These are phyloP conservation scores for Ustilago shanxiensis DNA, from an alignment of 1,284 basidiomycete genomes.

Conservation along the genomic window DNA sequence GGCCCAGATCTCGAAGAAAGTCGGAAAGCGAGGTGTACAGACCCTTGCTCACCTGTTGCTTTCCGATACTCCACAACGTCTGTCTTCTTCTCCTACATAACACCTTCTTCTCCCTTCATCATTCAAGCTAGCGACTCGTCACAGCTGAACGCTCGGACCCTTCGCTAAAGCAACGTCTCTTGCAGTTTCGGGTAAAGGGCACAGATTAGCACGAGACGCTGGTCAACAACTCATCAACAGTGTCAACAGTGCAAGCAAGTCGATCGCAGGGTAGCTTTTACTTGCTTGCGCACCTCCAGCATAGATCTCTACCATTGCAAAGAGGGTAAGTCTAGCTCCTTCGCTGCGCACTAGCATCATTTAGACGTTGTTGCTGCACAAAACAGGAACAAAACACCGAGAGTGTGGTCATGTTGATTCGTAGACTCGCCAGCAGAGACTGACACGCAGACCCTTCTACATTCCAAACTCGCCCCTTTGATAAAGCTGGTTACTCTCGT, in stretches of 20 bases:
- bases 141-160: neutral
- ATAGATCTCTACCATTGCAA: neutral
- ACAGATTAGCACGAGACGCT: neutral
- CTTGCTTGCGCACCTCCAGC: neutral
- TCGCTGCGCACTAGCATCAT: neutral
- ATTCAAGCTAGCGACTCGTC: slow-evolving; percentile 6
- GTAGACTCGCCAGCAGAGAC: neutral
- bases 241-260: neutral
- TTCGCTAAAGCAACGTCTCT: neutral
- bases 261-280: neutral
- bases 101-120: slow-evolving; percentile 13
- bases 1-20: slow-evolving; percentile 34
- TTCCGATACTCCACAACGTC: neutral
- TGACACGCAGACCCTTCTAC: neutral
- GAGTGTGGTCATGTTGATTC: neutral
- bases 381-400: neutral
- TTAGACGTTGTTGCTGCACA: neutral
- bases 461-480: neutral
- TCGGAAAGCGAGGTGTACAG: neutral
- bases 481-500: neutral
- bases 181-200: neutral
- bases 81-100: slow-evolving; percentile 9
- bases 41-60: slow-evolving; percentile 9
- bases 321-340: slow-evolving; percentile 1
- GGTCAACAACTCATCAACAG: no score